phyloP scores from a whole-genome alignment of 805 yeast species.

The Myxozyma neotropica region DNA sequence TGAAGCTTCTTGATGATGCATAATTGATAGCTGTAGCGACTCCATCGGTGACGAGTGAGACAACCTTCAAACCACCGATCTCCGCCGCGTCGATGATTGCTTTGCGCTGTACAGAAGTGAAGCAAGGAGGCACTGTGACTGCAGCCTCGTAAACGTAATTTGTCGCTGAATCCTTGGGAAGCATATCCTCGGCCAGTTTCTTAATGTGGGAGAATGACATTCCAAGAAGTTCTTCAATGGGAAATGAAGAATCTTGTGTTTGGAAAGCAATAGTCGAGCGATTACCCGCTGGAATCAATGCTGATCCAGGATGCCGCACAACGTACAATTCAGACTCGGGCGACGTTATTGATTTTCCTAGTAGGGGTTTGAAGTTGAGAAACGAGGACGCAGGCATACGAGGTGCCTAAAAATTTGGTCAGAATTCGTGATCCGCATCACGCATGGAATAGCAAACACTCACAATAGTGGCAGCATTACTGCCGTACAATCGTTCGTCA shows the following conservation, averaged over 20 bases:
- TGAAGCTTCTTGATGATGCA: constrained; percentile 59
- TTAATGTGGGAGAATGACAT: constrained; percentile 75
- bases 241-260: constrained; percentile 52
- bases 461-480: constrained; percentile 52
- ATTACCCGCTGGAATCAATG: constrained; percentile 46
- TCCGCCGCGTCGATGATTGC: constrained; percentile 74
- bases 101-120: constrained; percentile 62
- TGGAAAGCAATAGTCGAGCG: constrained; percentile 62
- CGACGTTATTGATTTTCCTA: constrained; percentile 60
- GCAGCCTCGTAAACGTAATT: constrained; percentile 63
- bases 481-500: constrained; percentile 35
- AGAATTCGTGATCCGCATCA: background rate
- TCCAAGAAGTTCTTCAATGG: constrained; percentile 80
- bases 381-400: constrained; percentile 74
- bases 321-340: constrained; percentile 52
- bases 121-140: constrained; percentile 75
- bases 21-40: constrained; percentile 86
- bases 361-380: constrained; percentile 64
- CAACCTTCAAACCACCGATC: constrained; percentile 65
- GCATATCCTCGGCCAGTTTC: constrained; percentile 61
- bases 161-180: constrained; percentile 56
- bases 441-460: constrained; percentile 52
- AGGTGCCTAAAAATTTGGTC: constrained; percentile 51
- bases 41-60: constrained; percentile 83
- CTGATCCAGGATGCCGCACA: constrained; percentile 62